Evolutionary conservation across 495 filamentous ascomycete genomes (phyloP), one percentile per base, ranked within the genome.

Genomic region (Talaromyces wortmannii): DNA sequence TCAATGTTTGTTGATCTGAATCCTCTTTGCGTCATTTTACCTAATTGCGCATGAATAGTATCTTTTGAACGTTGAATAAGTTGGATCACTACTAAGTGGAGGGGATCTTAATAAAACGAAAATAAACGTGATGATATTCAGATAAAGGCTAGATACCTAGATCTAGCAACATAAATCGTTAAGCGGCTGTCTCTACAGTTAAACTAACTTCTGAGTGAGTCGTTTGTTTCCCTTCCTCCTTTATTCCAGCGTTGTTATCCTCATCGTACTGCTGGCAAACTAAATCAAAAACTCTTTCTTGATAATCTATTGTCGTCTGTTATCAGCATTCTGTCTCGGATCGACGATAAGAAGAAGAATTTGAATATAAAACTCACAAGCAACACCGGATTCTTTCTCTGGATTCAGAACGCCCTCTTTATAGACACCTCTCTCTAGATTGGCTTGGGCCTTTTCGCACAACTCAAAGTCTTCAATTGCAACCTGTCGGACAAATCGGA

Each of bases 381-480:
- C 74, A 44, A 83, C 81, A 0, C 81, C 81, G 44, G 72, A 80
- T 57, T 84, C 81, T 56, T 83, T 81, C 16, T 68, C 62, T 5
- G 81, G 79, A 58, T 84, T 83, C 51, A 84, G 61, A 10, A 84
- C 75, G 0, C 81, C 81, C 60, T 84, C 81, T 3, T 71, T 66
- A 58, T 84, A 84, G 6, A 84, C 71, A 2, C 81, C 81, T 31
- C 66, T 74, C 32, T 75, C 67, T 16, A 84, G 63, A 52, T 83
- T 83, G 31, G 70, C 67, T 61, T 84, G 81, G 7, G 80, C 80
- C 50, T 73, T 79, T 61, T 83, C 79, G 57, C 81, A 84, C 3
- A 84, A 70, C 64, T 83, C 81, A 56, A 69, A 84, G 53, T 84
- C 81, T 55, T 84, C 81, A 61, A 78, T 63, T 0, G 81, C 81